Conservation (phyloP, 83 land plant species). For the Isoetes engelmannii region DNA sequence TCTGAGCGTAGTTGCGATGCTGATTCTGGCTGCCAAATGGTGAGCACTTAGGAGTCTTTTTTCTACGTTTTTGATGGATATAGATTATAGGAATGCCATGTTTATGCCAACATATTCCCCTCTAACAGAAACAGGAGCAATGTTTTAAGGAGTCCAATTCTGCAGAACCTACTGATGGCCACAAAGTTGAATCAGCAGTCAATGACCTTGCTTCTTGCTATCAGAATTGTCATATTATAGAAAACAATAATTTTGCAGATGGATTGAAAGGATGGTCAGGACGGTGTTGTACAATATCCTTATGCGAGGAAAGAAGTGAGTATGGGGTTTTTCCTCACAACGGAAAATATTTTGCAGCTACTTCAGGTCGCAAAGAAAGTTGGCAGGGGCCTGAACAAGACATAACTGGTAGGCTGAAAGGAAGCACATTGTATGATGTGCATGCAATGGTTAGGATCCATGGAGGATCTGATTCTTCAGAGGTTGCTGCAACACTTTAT, state of each 20-base stretch:
- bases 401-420: slow-evolving; percentile 48
- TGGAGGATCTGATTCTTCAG: slow-evolving; percentile 48
- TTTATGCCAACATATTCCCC: neutral
- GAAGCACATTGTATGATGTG: slow-evolving; percentile 67
- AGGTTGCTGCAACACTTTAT: slow-evolving; percentile 63
- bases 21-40: neutral
- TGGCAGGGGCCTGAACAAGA: slow-evolving; percentile 89
- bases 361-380: slow-evolving; percentile 48
- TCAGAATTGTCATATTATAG: slow-evolving; percentile 41
- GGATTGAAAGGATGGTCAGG: slow-evolving; percentile 77
- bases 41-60: slow-evolving; percentile 10
- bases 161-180: neutral
- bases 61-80: neutral
- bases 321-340: slow-evolving; percentile 34
- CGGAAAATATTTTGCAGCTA: slow-evolving; percentile 51
- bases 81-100: neutral
- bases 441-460: slow-evolving; percentile 59
- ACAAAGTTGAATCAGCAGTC: neutral
- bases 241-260: slow-evolving; percentile 67
- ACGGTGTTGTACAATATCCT: slow-evolving; percentile 51
- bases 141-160: neutral
- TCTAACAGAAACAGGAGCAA: slow-evolving; percentile 4
- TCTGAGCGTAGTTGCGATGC: neutral
- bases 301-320: slow-evolving; percentile 35
- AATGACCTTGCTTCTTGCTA: neutral